A percentile compares a stretch with the other conserved stretches of the same genome.
Evolutionary conservation across 2,329 filamentous ascomycete genomes (phyloP).

Genomic region (Chaetomium strumarium): DNA sequence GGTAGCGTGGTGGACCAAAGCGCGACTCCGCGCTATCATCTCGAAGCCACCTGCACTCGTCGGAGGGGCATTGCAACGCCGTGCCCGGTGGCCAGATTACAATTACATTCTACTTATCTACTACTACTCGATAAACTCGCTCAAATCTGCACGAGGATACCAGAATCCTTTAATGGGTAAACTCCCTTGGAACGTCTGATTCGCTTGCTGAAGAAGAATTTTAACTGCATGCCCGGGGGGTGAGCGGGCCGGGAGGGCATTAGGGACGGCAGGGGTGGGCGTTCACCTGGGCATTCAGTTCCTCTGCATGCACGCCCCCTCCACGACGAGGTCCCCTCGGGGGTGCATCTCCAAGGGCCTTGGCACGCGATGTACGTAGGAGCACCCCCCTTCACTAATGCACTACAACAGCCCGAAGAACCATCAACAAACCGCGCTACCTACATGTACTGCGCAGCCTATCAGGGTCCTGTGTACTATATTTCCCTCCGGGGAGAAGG

Average conservation of each 20-base stretch:
- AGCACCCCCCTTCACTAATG: slow-evolving; percentile 9
- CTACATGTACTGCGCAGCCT: neutral
- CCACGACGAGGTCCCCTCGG: neutral
- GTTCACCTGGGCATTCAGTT: neutral
- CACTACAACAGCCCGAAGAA: neutral
- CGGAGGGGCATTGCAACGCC: slow-evolving; percentile 3
- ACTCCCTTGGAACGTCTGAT: neutral
- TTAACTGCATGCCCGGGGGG: neutral
- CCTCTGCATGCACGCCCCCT: slow-evolving; percentile 4
- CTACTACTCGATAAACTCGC: too few relatives aligned
- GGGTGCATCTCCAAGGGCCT: slow-evolving; percentile 7
- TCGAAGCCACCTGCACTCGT: slow-evolving; percentile 10
- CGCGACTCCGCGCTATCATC: slow-evolving; percentile 12
- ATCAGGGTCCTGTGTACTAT: neutral
- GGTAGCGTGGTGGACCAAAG: slow-evolving; percentile 13
- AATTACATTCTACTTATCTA: too few relatives aligned
- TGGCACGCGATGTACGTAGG: slow-evolving; percentile 8
- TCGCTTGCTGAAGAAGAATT: slow-evolving; percentile 1
- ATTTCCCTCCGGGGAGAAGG: slow-evolving; percentile 12
- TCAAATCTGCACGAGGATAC: too few relatives aligned
- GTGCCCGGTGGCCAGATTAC: neutral
- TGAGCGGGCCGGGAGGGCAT: slow-evolving; percentile 7
- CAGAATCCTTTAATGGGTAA: too few relatives aligned
- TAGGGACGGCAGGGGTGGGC: too few relatives aligned
- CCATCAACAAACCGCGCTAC: slow-evolving; percentile 6